phyloP scores from a whole-genome alignment of 2,329 filamentous ascomycete species.

The Geosmithia morbida region DNA sequence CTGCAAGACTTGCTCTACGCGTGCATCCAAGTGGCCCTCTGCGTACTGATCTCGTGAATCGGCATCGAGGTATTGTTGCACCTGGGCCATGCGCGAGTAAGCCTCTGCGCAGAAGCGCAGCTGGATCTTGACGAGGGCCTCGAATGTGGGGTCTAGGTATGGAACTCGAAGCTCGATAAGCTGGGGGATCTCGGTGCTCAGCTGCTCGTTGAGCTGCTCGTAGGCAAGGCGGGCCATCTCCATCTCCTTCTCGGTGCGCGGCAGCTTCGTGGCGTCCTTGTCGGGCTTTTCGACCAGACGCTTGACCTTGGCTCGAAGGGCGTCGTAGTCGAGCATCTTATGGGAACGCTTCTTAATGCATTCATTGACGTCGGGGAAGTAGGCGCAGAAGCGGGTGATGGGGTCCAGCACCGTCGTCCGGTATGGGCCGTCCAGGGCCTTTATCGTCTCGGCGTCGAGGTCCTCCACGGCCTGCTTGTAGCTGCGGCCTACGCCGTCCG shows the following conservation, averaged over 20 bases:
- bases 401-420: conserved; percentile 88
- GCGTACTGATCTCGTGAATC: conserved; percentile 95
- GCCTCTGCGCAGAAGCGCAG: conserved; percentile 94
- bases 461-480: conserved; percentile 99
- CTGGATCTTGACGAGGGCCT: conserved; percentile 97
- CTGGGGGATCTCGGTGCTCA: conserved; percentile 84
- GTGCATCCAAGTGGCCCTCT: conserved; percentile 75
- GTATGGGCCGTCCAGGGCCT: conserved; percentile 92
- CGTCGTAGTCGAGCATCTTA: conserved; percentile 97
- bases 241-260: conserved; percentile 88
- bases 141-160: conserved; percentile 92
- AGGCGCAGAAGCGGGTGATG: conserved; percentile 90
- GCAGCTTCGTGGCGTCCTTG: conserved; percentile 94
- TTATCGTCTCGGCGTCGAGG: conserved; percentile 94
- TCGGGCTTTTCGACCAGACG: conserved; percentile 95
- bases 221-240: conserved; percentile 89
- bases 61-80: conserved; percentile 94
- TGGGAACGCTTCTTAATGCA: conserved; percentile 98
- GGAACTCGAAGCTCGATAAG: conserved; percentile 94
- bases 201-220: conserved; percentile 93
- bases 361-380: conserved; percentile 98
- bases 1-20: conserved; percentile 90
- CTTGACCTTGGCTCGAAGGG: conserved; percentile 90
- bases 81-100: conserved; percentile 95
- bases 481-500: conserved; percentile 86